These are phyloP conservation scores for Gaeumannomyces sp. DNA, from an alignment of 2,329 filamentous ascomycete genomes.

Conservation along the genomic window DNA sequence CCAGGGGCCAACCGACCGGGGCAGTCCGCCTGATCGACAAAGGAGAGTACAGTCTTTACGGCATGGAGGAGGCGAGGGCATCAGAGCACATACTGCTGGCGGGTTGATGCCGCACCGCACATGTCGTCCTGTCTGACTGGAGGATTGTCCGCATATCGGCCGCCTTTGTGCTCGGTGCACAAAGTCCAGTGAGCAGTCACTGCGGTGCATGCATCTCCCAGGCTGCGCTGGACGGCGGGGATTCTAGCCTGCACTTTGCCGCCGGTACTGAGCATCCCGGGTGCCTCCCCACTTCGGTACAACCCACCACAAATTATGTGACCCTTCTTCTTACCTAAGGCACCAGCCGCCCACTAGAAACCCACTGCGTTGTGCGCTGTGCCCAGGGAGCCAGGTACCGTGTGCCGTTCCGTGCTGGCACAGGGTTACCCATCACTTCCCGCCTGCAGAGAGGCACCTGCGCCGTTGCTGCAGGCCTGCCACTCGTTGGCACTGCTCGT, in stretches of 20 bases:
- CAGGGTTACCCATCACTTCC: background rate
- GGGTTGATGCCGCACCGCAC: background rate
- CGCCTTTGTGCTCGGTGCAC: too few relatives aligned
- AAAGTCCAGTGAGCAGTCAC: background rate
- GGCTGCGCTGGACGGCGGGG: too few relatives aligned
- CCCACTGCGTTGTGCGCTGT: background rate
- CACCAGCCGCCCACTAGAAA: background rate
- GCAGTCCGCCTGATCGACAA: background rate
- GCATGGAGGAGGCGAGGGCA: too few relatives aligned
- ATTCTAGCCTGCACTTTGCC: background rate
- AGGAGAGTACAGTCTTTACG: too few relatives aligned
- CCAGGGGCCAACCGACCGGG: background rate
- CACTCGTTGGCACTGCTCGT: slow-evolving; percentile 9
- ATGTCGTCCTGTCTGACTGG: background rate
- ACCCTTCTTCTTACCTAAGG: background rate
- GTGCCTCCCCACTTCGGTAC: background rate
- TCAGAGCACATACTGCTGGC: too few relatives aligned
- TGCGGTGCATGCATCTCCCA: background rate
- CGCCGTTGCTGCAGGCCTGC: background rate
- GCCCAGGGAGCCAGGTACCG: background rate
- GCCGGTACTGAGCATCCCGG: background rate
- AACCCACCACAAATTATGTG: background rate
- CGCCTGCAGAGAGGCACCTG: background rate
- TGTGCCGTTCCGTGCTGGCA: background rate
- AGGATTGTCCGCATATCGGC: background rate